Evolutionary conservation across 164 flowering plant species (phyloP).

Genomic region (Euptelea pleiosperma): DNA sequence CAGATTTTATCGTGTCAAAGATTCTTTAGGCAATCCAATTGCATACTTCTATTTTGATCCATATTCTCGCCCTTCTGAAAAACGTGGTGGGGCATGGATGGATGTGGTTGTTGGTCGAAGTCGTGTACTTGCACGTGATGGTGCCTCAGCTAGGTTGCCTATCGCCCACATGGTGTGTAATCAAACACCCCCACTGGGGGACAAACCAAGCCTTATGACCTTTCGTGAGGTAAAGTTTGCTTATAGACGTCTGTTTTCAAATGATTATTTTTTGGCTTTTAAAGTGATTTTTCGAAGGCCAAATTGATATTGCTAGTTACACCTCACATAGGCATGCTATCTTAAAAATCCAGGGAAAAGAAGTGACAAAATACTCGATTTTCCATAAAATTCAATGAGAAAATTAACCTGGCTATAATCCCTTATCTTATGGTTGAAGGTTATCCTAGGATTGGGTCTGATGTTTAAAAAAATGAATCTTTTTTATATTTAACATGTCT

Average conservation of each 20-base stretch:
- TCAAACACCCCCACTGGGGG: conserved; percentile 90
- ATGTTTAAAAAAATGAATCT: too few species aligned
- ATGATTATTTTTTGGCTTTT: neutral
- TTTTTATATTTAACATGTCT: too few species aligned
- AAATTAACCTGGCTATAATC: neutral
- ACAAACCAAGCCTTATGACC: conserved; percentile 97
- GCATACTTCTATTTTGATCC: conserved; percentile 98
- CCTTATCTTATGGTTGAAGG: neutral
- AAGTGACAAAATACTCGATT: neutral
- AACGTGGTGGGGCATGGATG: conserved; percentile 99
- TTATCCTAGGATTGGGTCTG: neutral
- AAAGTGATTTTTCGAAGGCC: conserved; percentile 1
- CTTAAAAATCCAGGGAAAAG: neutral
- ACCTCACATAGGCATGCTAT: neutral
- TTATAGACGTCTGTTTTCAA: neutral
- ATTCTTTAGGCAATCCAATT: conserved; percentile 68
- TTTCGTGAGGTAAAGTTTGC: conserved; percentile 72
- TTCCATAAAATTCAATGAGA: neutral
- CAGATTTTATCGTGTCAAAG: conserved; percentile 75
- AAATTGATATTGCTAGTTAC: too few species aligned
- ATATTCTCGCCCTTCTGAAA: conserved; percentile 94
- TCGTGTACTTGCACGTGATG: conserved; percentile 68
- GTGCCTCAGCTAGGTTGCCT: conserved; percentile 74
- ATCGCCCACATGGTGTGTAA: conserved; percentile 98
- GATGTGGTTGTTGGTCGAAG: conserved; percentile 89